These are phyloP conservation scores for Ilyonectria destructans DNA, from an alignment of 2,329 filamentous ascomycete species.

Conservation along the genomic window DNA sequence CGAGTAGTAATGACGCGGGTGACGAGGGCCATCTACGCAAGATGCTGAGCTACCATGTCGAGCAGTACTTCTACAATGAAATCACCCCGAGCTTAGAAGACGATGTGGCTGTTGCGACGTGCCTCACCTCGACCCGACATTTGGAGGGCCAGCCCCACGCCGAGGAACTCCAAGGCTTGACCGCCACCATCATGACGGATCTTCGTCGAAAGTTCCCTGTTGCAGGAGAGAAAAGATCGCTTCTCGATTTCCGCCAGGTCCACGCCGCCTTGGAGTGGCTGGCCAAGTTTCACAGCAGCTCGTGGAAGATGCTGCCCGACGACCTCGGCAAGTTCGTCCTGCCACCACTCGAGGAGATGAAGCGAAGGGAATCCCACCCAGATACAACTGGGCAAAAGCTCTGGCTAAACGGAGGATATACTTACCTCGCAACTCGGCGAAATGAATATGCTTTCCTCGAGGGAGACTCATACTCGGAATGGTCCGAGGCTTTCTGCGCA, in stretches of 20 bases:
- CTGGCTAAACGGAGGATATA: conserved; percentile 80
- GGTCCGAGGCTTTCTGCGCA: conserved; percentile 66
- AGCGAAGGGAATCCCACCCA: conserved; percentile 43
- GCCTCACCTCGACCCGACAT: conserved; percentile 62
- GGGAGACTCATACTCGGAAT: conserved; percentile 67
- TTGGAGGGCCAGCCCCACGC: conserved; percentile 41
- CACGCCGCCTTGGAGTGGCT: conserved; percentile 74
- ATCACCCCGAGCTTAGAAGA: conserved; percentile 66
- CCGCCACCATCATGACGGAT: conserved; percentile 73
- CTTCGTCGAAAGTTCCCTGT: conserved; percentile 69
- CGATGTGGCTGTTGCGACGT: conserved; percentile 65
- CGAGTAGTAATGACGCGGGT: conserved; percentile 34
- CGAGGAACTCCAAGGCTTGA: conserved; percentile 57
- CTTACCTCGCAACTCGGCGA: conserved; percentile 76
- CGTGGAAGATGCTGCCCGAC: conserved; percentile 59
- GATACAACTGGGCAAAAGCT: conserved; percentile 50
- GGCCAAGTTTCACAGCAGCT: conserved; percentile 72
- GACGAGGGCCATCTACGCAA: conserved; percentile 78
- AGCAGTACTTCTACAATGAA: conserved; percentile 76
- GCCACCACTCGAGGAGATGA: conserved; percentile 71
- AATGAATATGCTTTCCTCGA: conserved; percentile 69
- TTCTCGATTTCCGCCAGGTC: conserved; percentile 65
- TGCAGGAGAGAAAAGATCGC: conserved; percentile 68
- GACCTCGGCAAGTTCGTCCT: conserved; percentile 59
- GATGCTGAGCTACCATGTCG: conserved; percentile 77